Base-by-base conservation (phyloP, 2,329 filamentous ascomycete genomes). In the Escovopsis sp. region DNA sequence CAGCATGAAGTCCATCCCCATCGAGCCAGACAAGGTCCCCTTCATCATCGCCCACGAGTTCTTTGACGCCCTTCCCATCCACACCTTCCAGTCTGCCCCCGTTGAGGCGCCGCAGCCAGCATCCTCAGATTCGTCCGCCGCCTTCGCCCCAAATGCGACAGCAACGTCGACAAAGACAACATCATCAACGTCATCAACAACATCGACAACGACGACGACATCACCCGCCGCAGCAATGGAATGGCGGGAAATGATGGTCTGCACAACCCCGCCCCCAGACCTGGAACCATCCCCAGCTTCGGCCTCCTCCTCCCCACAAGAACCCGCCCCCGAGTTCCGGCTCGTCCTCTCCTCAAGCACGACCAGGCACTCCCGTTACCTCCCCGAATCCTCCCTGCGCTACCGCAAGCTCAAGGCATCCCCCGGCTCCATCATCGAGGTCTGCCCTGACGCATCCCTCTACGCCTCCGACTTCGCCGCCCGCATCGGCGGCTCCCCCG, bases 41-140 rank as follows among this genome's bases (percentile, higher is more conserved):
- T 93, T 96, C 60, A 94, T 98, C 47, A 76, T 96, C 39, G 91
- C 91, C 4, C 91, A 98, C 59, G 91, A 98, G 59, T 96, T 98
- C 69, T 98, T 98, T 65, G 91, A 98, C 53, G 91, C 91, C 3
- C 78, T 98, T 1, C 91, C 91, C 32, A 95, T 98, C 52, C 88
- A 98, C 60, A 80, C 85, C 47, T 98, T 98, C 59, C 82, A 96
- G 60, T 82, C 85, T 12, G 72, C 89, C 40, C 58, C 62, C 8
- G 28, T 32, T 7, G 28, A 32, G 11, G 4, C 28, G 11, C 28
- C 28, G 11, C 28, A 32, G 11, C 28, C 28, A 9, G 8, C 11
- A 32, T 32, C 11, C 28, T 11, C 28, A 32, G 28, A 7, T 9
- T 4, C 8, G 28, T 32, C 28, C 3, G 11, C 28, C 28, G 28